Evolutionary conservation across 306 rosid species (phyloP).

Genomic region (Vigna hirtella): DNA sequence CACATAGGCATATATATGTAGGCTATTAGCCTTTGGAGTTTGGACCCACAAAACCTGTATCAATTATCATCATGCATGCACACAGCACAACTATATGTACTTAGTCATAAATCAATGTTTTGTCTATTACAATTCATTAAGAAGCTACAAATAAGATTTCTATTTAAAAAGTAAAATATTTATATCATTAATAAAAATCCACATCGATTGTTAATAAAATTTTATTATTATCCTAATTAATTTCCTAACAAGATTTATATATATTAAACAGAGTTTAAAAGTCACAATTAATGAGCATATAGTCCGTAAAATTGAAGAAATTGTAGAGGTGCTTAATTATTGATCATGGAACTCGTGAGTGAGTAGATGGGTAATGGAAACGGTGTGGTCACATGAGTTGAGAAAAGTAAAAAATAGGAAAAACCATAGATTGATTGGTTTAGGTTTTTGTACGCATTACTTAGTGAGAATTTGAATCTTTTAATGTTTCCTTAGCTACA

Average conservation of each 20-base stretch:
- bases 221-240: neutral
- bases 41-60: constrained; percentile 14
- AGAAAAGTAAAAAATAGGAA: constrained; percentile 16
- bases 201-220: no score
- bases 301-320: neutral
- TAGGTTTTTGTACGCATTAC: neutral
- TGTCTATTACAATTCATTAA: neutral
- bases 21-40: neutral
- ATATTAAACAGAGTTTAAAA: no score
- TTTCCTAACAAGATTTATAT: neutral
- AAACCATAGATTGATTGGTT: neutral
- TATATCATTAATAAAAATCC: no score
- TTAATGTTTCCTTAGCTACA: neutral
- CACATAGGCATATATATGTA: constrained; percentile 6
- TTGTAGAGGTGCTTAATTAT: neutral
- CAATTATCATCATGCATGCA: constrained; percentile 9
- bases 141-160: neutral
- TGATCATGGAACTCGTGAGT: constrained; percentile 24
- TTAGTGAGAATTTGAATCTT: neutral
- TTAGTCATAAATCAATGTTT: neutral
- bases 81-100: neutral
- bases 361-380: constrained; percentile 13
- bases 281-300: no score
- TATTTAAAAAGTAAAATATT: neutral
- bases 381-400: constrained; percentile 20